Evolutionary conservation across 495 filamentous ascomycete genomes (phyloP), one percentile per base, ranked within the genome.

Genomic region (Penicillium salamii): DNA sequence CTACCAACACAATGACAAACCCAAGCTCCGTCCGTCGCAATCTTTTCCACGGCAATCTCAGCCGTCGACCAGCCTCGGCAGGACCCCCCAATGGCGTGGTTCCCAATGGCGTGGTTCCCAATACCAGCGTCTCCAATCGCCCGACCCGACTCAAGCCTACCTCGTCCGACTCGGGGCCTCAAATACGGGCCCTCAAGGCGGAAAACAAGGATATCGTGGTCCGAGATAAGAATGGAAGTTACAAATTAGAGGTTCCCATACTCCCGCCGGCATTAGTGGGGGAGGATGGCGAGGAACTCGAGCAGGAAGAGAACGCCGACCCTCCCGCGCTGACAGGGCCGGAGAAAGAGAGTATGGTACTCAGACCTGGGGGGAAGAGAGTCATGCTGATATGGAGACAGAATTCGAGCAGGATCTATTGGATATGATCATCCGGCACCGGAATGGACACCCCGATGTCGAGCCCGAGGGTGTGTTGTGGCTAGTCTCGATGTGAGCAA

Each of bases 181-280:
- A 66, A 20, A 50, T 65, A 15, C 58, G 71, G 21, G 61, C 63
- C 29, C 45, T 61, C 7, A 65, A 65, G 15, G 15, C 72, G 54
- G 78, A 82, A 24, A 75, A 77, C 3, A 75, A 75, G 31, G 89
- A 91, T 29, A 91, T 95, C 28, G 83, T 92, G 7, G 81, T 88
- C 12, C 77, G 84, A 53, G 84, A 93, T 63, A 74, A 84, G 62
- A 84, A 87, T 62, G 90, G 90, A 34, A 79, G 82, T 42, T 85
- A 87, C 52, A 81, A 86, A 55, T 61, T 91, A n/a, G 82, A 81
- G 42, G 80, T 88, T 45, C 87, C 86, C 2, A 65, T 79, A 1
- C 46, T 79, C n/a, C 77, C 72, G 36, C 56, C 65, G 20, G 63
- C 78, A 19, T 66, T 78, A 18, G 66, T 75, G 38, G 62, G 77